phyloP scores from a whole-genome alignment of 2,329 filamentous ascomycete genomes.

The Aspergillus sp. region DNA sequence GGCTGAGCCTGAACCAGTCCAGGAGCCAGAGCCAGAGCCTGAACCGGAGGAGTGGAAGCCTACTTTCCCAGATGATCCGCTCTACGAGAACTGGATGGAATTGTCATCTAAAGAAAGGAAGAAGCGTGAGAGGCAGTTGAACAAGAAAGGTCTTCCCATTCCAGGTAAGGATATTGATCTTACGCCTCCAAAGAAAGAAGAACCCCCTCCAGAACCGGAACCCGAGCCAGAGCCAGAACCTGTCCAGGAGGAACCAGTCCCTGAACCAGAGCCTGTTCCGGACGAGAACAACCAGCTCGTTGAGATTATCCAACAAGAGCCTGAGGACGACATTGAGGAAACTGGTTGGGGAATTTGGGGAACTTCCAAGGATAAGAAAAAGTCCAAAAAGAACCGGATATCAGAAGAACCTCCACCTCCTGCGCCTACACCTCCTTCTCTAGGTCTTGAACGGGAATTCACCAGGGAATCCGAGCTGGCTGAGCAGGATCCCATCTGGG shows the following conservation, averaged over 20 bases:
- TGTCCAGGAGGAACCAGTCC: neutral
- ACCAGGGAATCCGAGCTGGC: constrained; percentile 33
- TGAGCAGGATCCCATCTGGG: constrained; percentile 45
- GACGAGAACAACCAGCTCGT: constrained; percentile 32
- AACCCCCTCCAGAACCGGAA: constrained; percentile 3
- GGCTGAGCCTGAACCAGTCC: constrained; percentile 40
- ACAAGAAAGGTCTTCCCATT: constrained; percentile 24
- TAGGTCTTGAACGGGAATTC: constrained; percentile 44
- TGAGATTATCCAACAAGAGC: constrained; percentile 12
- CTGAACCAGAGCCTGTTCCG: constrained; percentile 21
- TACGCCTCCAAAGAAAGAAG: constrained; percentile 20
- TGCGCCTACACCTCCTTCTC: constrained; percentile 52
- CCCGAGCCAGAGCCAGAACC: constrained; percentile 24
- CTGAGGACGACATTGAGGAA: constrained; percentile 27
- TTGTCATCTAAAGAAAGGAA: constrained; percentile 26
- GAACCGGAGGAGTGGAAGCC: constrained; percentile 29
- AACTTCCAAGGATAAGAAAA: constrained; percentile 52
- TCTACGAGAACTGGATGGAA: constrained; percentile 25
- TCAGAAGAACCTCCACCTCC: constrained; percentile 51
- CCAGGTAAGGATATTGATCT: constrained; percentile 35
- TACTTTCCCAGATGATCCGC: constrained; percentile 24
- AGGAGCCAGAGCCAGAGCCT: constrained; percentile 34
- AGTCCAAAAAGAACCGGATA: constrained; percentile 52
- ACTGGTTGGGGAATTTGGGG: constrained; percentile 43
- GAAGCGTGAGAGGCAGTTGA: constrained; percentile 24